Evolutionary conservation across 1,284 basidiomycete genomes (phyloP), one percentile per base, ranked within the genome.

Genomic region (Sporisorium exsertum): DNA sequence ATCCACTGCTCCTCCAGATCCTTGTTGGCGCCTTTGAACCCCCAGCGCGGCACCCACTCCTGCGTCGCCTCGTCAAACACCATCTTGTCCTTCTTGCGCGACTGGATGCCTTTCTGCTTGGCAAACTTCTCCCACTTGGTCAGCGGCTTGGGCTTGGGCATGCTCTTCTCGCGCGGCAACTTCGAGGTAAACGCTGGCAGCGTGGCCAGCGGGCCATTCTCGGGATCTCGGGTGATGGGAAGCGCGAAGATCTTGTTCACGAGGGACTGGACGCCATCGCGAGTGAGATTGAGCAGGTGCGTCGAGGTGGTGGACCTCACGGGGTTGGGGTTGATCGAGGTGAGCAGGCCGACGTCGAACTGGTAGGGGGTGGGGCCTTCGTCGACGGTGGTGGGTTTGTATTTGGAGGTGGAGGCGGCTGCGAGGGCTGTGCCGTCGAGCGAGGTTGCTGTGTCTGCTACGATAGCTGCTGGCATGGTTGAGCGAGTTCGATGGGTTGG

Each of bases 101-200:
- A 91, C 79, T 91, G 90, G 82, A 99, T 99, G 33, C 97, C 97
- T 88, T 97, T 98, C 47, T 93, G 91, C 63, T 91, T 91, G 16
- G 96, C 96, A 83, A 98, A 99, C 71, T 91, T 89, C 88, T 98
- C 94, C 97, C 97, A 99, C 86, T 97, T 99, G 16, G 96, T 98
- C 53, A 90, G 90, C 5, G 93, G 92, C 87, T 96, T 97, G 5
- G 93, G 92, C 84, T 95, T 95, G 0, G 96, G 96, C 26, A 98
- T 88, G 1, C 93, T 93, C 86, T 99, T 99, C 49, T 95, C 90
- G 35, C 96, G 90, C 0, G 96, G 96, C 1, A 98, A 89, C 6
- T 88, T 90, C 6, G 94, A 91, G 2, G 90, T 86, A 45, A 79
- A 74, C 15, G 64, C 33, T 0, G 96, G 95, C 4, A 97, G 91